Percentiles rank a stretch among this genome's conserved stretches.
Evolutionary conservation across 2,329 filamentous ascomycete genomes (phyloP).

Genomic region (Moelleriella libera): DNA sequence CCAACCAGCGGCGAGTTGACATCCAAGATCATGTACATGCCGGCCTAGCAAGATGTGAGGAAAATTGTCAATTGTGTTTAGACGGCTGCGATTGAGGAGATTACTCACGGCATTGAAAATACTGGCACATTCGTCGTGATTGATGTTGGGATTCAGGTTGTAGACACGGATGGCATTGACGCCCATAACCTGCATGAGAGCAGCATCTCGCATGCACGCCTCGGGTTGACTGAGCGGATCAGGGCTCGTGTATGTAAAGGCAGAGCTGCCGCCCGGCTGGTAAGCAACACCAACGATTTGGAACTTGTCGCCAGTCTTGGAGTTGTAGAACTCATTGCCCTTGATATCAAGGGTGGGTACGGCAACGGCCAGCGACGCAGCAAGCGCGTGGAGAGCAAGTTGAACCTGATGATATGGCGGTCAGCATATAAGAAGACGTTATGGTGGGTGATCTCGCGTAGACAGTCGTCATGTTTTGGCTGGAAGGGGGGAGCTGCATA

Average conservation of each 20-base stretch:
- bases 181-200: slow-evolving; percentile 49
- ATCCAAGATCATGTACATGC: slow-evolving; percentile 56
- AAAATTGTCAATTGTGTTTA: too few species aligned
- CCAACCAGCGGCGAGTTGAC: slow-evolving; percentile 51
- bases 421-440: neutral
- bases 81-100: neutral
- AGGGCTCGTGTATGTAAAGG: slow-evolving; percentile 36
- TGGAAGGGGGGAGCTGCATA: neutral
- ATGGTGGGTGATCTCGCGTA: too few species aligned
- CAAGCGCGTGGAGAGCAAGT: slow-evolving; percentile 35
- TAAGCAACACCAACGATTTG: slow-evolving; percentile 56
- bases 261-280: slow-evolving; percentile 52
- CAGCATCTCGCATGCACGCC: slow-evolving; percentile 48
- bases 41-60: slow-evolving; percentile 23
- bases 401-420: slow-evolving; percentile 14
- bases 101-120: slow-evolving; percentile 46
- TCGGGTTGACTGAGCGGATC: slow-evolving; percentile 47
- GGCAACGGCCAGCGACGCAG: slow-evolving; percentile 38
- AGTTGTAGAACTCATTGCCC: slow-evolving; percentile 46
- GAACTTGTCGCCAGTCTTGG: slow-evolving; percentile 42
- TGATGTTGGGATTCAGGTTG: slow-evolving; percentile 50
- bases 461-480: too few species aligned
- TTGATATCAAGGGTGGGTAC: slow-evolving; percentile 42
- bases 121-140: slow-evolving; percentile 52
- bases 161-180: slow-evolving; percentile 58